Conservation (phyloP, 352 stramenopile genomes). For the Sclerospora graminicola region DNA sequence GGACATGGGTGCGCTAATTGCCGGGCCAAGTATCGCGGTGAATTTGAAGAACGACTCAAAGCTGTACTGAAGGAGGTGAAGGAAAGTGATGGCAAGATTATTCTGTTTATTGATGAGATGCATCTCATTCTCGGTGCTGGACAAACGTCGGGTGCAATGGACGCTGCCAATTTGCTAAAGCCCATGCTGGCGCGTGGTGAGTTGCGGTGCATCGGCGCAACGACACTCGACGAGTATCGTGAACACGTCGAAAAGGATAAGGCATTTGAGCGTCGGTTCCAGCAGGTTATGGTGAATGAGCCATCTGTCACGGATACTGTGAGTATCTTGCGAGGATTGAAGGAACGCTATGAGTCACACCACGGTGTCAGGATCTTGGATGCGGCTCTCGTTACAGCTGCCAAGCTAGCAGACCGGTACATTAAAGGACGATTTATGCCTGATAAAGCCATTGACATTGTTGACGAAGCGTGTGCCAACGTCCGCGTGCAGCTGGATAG, state of each 20-base stretch:
- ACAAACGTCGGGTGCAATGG: slow-evolving; percentile 88
- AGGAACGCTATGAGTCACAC: slow-evolving; percentile 94
- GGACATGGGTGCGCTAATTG: slow-evolving; percentile 95
- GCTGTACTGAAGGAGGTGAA: slow-evolving; percentile 91
- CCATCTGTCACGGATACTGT: slow-evolving; percentile 92
- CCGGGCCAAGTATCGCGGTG: slow-evolving; percentile 96
- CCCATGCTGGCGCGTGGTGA: slow-evolving; percentile 94
- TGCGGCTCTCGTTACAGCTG: slow-evolving; percentile 88
- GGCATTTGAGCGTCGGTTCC: slow-evolving; percentile 96
- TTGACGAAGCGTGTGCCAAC: slow-evolving; percentile 90
- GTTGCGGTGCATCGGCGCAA: slow-evolving; percentile 96
- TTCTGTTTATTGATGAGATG: slow-evolving; percentile 99
- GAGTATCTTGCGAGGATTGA: slow-evolving; percentile 93
- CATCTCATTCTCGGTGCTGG: slow-evolving; percentile 94
- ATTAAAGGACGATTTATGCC: slow-evolving; percentile 89
- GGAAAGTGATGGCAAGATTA: slow-evolving; percentile 91
- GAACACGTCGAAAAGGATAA: slow-evolving; percentile 98
- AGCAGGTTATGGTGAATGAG: slow-evolving; percentile 93
- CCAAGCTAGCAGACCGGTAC: slow-evolving; percentile 90
- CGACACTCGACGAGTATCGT: slow-evolving; percentile 96
- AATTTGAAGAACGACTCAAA: slow-evolving; percentile 98
- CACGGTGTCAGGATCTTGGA: slow-evolving; percentile 95
- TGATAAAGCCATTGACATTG: slow-evolving; percentile 92
- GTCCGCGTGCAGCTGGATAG: slow-evolving; percentile 91
- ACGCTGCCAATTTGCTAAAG: slow-evolving; percentile 97